Evolutionary conservation across 2,329 filamentous ascomycete species (phyloP).

Genomic region (Aureobasidium zeae): DNA sequence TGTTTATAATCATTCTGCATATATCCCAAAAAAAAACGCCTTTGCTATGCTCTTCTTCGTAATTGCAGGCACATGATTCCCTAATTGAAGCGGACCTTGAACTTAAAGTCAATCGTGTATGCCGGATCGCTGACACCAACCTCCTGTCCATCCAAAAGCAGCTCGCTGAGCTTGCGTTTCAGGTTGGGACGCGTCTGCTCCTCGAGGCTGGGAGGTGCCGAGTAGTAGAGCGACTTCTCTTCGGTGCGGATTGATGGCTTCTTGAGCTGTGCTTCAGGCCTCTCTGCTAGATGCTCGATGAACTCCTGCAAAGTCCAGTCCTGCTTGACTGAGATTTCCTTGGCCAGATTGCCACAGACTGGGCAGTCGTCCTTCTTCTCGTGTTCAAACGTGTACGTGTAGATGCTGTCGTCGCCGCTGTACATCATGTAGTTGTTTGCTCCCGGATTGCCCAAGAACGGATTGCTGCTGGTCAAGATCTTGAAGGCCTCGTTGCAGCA

Average conservation of each 20-base stretch:
- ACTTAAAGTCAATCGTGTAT: slow-evolving; percentile 63
- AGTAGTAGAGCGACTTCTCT: slow-evolving; percentile 82
- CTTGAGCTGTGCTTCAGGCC: slow-evolving; percentile 87
- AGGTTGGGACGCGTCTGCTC: slow-evolving; percentile 78
- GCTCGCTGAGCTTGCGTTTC: slow-evolving; percentile 62
- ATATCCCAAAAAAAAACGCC: slow-evolving; percentile 12
- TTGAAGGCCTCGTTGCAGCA: slow-evolving; percentile 98
- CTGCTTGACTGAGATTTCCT: slow-evolving; percentile 62
- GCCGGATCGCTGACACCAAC: slow-evolving; percentile 89
- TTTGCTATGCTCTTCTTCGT: slow-evolving; percentile 8
- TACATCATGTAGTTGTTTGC: slow-evolving; percentile 96
- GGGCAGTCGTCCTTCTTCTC: slow-evolving; percentile 92
- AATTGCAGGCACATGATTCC: not conserved
- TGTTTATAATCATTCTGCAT: no score
- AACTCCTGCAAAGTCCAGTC: slow-evolving; percentile 70
- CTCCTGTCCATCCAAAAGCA: slow-evolving; percentile 76
- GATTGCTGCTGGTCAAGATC: slow-evolving; percentile 73
- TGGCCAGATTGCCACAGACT: slow-evolving; percentile 78
- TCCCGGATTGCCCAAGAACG: slow-evolving; percentile 64
- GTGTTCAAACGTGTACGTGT: slow-evolving; percentile 95
- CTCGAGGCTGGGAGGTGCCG: slow-evolving; percentile 69
- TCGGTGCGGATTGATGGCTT: slow-evolving; percentile 78
- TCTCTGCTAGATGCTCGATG: slow-evolving; percentile 70
- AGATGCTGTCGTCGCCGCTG: slow-evolving; percentile 87
- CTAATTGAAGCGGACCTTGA: slow-evolving; percentile 43